phyloP scores from a whole-genome alignment of 2,329 filamentous ascomycete species.

The Penicillium digitatum region DNA sequence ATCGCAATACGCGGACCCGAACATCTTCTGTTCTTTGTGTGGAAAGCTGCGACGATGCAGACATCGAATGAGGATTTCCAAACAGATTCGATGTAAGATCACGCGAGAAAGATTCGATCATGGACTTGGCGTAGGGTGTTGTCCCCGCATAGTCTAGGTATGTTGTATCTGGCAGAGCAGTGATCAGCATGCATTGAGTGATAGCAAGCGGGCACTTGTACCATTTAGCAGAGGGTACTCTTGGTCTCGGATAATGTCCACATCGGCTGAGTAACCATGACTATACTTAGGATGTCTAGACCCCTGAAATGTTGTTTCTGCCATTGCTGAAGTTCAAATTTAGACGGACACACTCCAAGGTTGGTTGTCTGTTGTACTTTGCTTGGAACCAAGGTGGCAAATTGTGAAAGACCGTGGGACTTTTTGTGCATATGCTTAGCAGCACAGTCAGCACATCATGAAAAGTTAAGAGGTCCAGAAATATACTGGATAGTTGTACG shows the following conservation, averaged over 20 bases:
- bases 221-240: slow-evolving; percentile 48
- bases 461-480: slow-evolving; percentile 2
- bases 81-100: slow-evolving; percentile 76
- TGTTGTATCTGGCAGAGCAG: slow-evolving; percentile 54
- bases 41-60: slow-evolving; percentile 72
- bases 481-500: slow-evolving; percentile 8
- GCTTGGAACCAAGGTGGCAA: background rate
- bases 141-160: slow-evolving; percentile 97
- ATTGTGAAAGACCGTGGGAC: background rate
- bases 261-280: slow-evolving; percentile 42
- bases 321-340: background rate
- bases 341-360: background rate
- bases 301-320: background rate
- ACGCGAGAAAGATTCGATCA: slow-evolving; percentile 73
- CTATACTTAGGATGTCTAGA: slow-evolving; percentile 17
- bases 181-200: background rate
- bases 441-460: slow-evolving; percentile 3
- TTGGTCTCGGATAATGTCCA: slow-evolving; percentile 45
- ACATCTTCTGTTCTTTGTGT: slow-evolving; percentile 71
- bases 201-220: slow-evolving; percentile 12
- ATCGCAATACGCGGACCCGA: slow-evolving; percentile 64
- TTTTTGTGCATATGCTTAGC: background rate
- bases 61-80: slow-evolving; percentile 89
- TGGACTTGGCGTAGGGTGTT: slow-evolving; percentile 73
- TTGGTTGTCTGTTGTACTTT: background rate